Evolutionary conservation across 78 protist genomes (phyloP).

Genomic region (Chrysochromulina parva): DNA sequence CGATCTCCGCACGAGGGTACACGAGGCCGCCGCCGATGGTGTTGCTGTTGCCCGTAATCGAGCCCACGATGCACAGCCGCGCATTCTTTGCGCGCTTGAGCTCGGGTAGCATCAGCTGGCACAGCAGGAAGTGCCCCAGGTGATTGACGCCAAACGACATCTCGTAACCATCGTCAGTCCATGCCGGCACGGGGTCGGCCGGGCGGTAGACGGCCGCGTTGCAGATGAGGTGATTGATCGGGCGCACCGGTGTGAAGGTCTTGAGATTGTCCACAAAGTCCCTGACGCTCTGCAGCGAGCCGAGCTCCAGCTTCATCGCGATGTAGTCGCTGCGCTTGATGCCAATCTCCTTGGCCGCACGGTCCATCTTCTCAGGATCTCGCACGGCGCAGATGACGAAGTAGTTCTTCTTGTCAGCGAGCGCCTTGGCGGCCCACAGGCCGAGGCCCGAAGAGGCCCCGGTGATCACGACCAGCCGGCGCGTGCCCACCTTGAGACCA

Average conservation of each 20-base stretch:
- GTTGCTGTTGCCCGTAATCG: slow-evolving; percentile 46
- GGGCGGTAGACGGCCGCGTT: slow-evolving; percentile 41
- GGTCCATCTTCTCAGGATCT: neutral
- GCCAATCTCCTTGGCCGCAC: neutral
- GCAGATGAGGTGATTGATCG: slow-evolving; percentile 32
- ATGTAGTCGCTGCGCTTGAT: neutral
- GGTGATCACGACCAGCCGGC: neutral
- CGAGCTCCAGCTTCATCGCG: slow-evolving; percentile 9
- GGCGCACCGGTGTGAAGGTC: neutral
- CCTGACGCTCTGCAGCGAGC: neutral
- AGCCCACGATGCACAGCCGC: slow-evolving; percentile 32
- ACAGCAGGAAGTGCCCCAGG: slow-evolving; percentile 36
- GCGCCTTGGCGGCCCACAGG: neutral
- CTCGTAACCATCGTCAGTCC: slow-evolving; percentile 35
- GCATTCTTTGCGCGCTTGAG: neutral
- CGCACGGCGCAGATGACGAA: slow-evolving; percentile 36
- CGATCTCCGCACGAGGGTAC: slow-evolving; percentile 30
- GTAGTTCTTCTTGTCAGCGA: neutral
- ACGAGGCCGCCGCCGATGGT: slow-evolving; percentile 32
- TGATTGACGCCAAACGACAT: slow-evolving; percentile 30
- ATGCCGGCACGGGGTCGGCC: neutral
- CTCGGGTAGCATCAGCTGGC: neutral
- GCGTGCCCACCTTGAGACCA: neutral
- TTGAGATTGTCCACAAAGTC: neutral
- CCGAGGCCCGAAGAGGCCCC: slow-evolving; percentile 45